Percentiles rank a stretch among this genome's conserved stretches.
Conservation (phyloP, 2,329 filamentous ascomycete genomes). For the Exophiala oligosperma region DNA sequence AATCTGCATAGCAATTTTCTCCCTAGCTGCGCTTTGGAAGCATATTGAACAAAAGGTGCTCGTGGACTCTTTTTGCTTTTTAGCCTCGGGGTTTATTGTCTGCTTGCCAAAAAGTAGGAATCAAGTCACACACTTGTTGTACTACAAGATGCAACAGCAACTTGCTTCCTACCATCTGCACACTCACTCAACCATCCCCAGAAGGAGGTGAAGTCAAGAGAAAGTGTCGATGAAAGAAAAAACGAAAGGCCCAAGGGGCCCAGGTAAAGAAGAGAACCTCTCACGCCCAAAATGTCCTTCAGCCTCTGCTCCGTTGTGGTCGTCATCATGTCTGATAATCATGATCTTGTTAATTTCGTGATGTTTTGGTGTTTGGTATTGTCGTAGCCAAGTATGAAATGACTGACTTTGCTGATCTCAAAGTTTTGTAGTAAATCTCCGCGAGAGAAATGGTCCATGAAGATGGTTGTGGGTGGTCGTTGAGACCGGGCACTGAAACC, state of each 20-base stretch:
- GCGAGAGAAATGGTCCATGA: neutral
- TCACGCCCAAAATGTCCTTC: neutral
- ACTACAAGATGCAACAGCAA: too few species aligned
- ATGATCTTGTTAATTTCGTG: neutral
- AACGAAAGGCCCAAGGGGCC: too few species aligned
- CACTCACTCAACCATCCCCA: neutral
- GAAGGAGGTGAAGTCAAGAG: neutral
- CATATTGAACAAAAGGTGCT: too few species aligned
- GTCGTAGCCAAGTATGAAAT: conserved; percentile 9
- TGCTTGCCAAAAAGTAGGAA: neutral
- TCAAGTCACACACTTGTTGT: neutral
- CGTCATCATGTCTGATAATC: neutral
- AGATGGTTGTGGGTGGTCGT: conserved; percentile 19
- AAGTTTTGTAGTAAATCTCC: neutral
- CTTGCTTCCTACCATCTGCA: conserved; percentile 23
- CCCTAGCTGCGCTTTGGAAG: too few species aligned
- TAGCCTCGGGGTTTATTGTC: too few species aligned
- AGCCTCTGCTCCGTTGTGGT: neutral
- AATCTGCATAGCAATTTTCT: too few species aligned
- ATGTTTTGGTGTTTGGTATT: conserved; percentile 4
- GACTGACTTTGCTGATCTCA: conserved; percentile 3
- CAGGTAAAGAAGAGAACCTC: neutral
- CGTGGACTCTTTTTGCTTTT: too few species aligned
- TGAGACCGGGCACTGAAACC: conserved; percentile 25
- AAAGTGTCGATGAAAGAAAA: neutral